Conservation (phyloP, 305 asterid species). For the Fraxinus nigra region DNA sequence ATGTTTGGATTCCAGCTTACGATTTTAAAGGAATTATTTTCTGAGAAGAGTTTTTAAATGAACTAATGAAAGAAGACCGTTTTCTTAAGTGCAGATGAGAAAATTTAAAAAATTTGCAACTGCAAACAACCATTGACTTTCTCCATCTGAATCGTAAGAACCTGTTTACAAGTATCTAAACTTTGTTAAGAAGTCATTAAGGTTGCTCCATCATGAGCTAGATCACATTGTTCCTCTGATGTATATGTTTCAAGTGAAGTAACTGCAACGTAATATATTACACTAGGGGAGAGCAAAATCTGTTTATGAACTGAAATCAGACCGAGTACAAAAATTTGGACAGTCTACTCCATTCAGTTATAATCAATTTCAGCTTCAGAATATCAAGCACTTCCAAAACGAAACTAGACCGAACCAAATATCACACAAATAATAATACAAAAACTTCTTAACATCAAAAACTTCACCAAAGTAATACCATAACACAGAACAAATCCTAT, state of each 20-base stretch:
- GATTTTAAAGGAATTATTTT: background rate
- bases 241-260: background rate
- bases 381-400: background rate
- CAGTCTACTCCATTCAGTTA: background rate
- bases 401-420: background rate
- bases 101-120: background rate
- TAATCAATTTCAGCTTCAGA: background rate
- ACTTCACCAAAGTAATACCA: background rate
- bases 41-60: background rate
- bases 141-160: background rate
- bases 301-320: background rate
- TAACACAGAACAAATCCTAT: background rate
- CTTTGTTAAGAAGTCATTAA: slow-evolving; percentile 13
- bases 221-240: background rate
- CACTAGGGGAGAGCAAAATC: background rate
- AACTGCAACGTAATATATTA: background rate
- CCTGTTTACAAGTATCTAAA: background rate
- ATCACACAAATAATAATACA: background rate
- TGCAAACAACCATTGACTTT: background rate
- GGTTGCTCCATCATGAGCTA: slow-evolving; percentile 9
- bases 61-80: background rate
- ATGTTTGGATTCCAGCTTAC: background rate
- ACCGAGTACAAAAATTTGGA: background rate
- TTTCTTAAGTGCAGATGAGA: background rate
- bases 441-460: background rate